Conservation (phyloP, 2,329 filamentous ascomycete species). For the Arthrobotrys sinensis region DNA sequence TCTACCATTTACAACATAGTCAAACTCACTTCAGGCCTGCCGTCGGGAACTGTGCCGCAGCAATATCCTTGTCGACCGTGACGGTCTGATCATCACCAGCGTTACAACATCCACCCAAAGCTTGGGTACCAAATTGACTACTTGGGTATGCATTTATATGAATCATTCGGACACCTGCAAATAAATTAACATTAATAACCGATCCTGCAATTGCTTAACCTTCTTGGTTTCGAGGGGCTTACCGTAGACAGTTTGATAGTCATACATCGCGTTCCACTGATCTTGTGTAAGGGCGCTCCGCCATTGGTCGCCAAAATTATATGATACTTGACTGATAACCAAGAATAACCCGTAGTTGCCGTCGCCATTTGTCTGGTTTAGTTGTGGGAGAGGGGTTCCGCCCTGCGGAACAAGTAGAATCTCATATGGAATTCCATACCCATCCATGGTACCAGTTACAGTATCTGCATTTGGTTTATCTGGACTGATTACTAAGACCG, state of each 20-base stretch:
- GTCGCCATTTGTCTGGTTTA: slow-evolving; percentile 70
- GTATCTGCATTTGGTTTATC: slow-evolving; percentile 71
- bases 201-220: slow-evolving; percentile 61
- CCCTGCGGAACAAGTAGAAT: slow-evolving; percentile 72
- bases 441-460: slow-evolving; percentile 73
- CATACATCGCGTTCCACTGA: slow-evolving; percentile 74
- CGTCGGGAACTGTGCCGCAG: slow-evolving; percentile 71
- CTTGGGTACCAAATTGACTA: slow-evolving; percentile 70
- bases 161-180: slow-evolving; percentile 74
- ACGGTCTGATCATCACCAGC: slow-evolving; percentile 72
- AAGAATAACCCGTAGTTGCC: slow-evolving; percentile 76
- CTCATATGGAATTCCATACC: slow-evolving; percentile 75
- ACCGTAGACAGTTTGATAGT: slow-evolving; percentile 74
- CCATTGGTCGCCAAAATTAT: slow-evolving; percentile 71
- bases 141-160: slow-evolving; percentile 74
- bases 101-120: slow-evolving; percentile 70
- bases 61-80: slow-evolving; percentile 70
- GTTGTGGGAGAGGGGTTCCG: slow-evolving; percentile 71
- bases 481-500: slow-evolving; percentile 72
- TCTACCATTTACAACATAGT: too few relatives aligned
- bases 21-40: slow-evolving; percentile 72
- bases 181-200: slow-evolving; percentile 42
- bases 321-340: slow-evolving; percentile 72
- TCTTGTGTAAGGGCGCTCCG: slow-evolving; percentile 72
- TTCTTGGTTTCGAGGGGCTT: slow-evolving; percentile 71